A percentile compares a stretch with the other conserved stretches of the same genome.
phyloP scores from a whole-genome alignment of 192 early-diverging fungal genomes.

The Backusella macrospora region DNA sequence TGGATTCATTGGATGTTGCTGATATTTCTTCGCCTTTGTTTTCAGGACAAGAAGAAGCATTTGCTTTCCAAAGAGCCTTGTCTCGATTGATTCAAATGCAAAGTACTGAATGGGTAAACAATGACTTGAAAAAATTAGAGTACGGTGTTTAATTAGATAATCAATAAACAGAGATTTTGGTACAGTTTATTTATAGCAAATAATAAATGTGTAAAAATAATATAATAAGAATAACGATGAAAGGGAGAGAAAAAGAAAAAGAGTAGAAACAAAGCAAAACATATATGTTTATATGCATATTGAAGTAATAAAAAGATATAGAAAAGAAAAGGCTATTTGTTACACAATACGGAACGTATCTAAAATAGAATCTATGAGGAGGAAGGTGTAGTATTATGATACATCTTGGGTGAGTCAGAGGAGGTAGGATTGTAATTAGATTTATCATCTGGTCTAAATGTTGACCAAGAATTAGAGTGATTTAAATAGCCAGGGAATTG shows the following conservation, averaged over 20 bases:
- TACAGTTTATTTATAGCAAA: constrained; percentile 11
- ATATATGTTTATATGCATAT: not conserved
- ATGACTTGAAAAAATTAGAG: constrained; percentile 12
- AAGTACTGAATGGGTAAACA: constrained; percentile 66
- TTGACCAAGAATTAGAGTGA: not conserved
- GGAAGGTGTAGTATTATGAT: not conserved
- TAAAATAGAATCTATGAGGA: constrained; percentile 13
- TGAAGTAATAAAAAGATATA: not conserved
- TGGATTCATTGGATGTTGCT: constrained; percentile 59
- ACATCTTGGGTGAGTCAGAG: not conserved
- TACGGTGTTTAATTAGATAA: constrained; percentile 1
- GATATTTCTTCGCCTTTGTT: constrained; percentile 65
- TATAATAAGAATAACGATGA: not conserved
- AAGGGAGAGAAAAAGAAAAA: not conserved
- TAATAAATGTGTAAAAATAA: not conserved
- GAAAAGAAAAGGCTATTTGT: not conserved
- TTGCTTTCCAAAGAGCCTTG: constrained; percentile 93
- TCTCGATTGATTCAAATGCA: constrained; percentile 95
- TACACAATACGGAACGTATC: not conserved
- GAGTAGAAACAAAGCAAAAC: not conserved
- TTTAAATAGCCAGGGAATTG: constrained; percentile 2
- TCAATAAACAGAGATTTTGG: constrained; percentile 11
- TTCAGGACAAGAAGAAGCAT: constrained; percentile 90
- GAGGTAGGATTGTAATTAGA: not conserved
- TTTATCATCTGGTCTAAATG: not conserved